Evolutionary conservation across 192 early-diverging fungal genomes (phyloP).

Genomic region (Coemansia sp.): DNA sequence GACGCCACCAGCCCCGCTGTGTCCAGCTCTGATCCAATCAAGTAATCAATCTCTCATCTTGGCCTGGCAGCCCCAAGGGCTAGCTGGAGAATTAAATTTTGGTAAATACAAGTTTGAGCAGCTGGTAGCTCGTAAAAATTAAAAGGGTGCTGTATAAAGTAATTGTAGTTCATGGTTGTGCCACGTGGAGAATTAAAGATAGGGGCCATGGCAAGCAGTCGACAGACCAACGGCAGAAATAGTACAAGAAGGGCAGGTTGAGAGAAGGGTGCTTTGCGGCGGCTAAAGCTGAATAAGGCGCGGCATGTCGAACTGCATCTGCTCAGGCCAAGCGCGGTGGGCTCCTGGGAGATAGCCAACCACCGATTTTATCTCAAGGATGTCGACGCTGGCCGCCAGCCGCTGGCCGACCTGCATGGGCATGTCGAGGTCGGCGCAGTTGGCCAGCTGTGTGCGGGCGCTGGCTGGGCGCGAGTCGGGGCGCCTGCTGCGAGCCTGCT

Average conservation of each 20-base stretch:
- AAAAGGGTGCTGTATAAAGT: no score
- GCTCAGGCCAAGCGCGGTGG: conserved; percentile 39
- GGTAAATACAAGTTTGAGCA: no score
- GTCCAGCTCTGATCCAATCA: no score
- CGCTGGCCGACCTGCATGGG: conserved; percentile 8
- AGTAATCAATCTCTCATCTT: no score
- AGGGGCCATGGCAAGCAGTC: not conserved
- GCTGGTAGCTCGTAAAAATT: no score
- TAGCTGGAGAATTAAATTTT: no score
- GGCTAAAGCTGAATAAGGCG: conserved; percentile 39
- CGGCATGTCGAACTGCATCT: conserved; percentile 45
- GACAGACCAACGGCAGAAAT: no score
- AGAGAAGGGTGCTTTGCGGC: not conserved
- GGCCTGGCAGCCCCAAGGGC: no score
- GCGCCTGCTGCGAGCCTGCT: conserved; percentile 41
- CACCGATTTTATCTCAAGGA: conserved; percentile 35
- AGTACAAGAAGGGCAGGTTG: not conserved
- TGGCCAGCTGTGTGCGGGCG: conserved; percentile 10
- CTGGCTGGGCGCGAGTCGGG: conserved; percentile 15
- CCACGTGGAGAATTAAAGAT: not conserved
- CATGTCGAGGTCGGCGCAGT: conserved; percentile 7
- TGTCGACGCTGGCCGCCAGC: not conserved
- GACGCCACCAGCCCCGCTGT: no score
- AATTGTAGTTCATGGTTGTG: not conserved
- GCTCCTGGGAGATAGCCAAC: conserved; percentile 31